These are phyloP conservation scores for Nidularia sp. DNA, from an alignment of 768 basidiomycete species.

Conservation along the genomic window DNA sequence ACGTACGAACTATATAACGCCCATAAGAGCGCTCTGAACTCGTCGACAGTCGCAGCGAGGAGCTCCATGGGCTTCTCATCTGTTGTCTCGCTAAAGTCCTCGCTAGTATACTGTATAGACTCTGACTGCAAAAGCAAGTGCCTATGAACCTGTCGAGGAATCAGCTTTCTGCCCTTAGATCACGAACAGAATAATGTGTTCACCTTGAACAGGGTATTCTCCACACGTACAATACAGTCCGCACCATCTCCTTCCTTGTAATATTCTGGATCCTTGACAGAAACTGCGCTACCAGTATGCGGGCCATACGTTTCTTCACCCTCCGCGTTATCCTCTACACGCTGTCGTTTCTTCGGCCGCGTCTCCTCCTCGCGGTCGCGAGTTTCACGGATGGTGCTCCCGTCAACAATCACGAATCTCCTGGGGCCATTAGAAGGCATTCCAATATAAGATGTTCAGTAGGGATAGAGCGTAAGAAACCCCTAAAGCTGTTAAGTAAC, in stretches of 20 bases:
- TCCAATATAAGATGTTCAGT: too few species aligned
- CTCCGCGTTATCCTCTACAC: conserved; percentile 19
- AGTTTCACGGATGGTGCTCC: conserved; percentile 24
- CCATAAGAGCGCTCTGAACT: conserved; percentile 52
- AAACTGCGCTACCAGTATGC: background rate
- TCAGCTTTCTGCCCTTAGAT: background rate
- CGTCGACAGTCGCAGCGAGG: conserved; percentile 35
- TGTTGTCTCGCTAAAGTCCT: conserved; percentile 9
- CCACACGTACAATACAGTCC: conserved; percentile 37
- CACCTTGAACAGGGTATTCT: conserved; percentile 48
- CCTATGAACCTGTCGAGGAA: conserved; percentile 14
- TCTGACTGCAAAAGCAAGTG: conserved; percentile 15
- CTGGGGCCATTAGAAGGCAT: conserved; percentile 3
- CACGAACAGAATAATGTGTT: background rate
- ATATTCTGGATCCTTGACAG: conserved; percentile 25
- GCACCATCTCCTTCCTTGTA: conserved; percentile 32
- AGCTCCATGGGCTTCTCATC: conserved; percentile 37
- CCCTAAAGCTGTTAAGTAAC: too few species aligned
- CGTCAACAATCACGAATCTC: conserved; percentile 25
- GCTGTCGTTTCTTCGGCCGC: conserved; percentile 20
- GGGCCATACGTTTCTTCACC: conserved; percentile 6
- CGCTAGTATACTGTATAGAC: conserved; percentile 9
- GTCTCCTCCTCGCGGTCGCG: conserved; percentile 20
- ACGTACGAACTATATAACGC: conserved; percentile 49
- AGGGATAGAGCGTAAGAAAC: too few species aligned